Percentiles rank a stretch among this genome's conserved stretches.
Evolutionary conservation across 371 early-diverging fungal species (phyloP).

Genomic region (Zychaea mexicana): DNA sequence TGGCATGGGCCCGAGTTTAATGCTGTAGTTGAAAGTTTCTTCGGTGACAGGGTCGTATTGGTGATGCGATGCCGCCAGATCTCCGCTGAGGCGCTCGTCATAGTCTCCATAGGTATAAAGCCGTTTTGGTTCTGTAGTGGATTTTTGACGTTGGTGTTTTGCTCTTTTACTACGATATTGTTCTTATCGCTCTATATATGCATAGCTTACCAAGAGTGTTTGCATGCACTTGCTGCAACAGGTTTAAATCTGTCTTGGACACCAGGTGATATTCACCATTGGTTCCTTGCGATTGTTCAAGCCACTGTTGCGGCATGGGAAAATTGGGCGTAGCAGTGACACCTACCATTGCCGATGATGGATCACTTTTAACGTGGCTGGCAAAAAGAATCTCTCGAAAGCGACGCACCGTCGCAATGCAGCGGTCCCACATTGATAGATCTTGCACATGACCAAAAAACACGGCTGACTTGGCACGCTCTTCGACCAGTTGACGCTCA

Average conservation of each 20-base stretch:
- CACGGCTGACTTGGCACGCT: background rate
- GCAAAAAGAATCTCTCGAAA: background rate
- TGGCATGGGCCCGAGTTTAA: conserved; percentile 4
- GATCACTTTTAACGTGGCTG: background rate
- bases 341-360: conserved; percentile 27
- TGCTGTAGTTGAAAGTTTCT: conserved; percentile 52
- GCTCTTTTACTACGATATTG: too few relatives aligned
- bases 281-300: background rate
- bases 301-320: conserved; percentile 21
- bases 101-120: conserved; percentile 50
- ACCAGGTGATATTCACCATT: conserved; percentile 33
- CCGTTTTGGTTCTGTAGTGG: conserved; percentile 47
- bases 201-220: conserved; percentile 58
- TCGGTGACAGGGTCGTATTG: conserved; percentile 54
- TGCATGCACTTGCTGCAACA: conserved; percentile 61
- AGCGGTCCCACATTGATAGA: conserved; percentile 7
- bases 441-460: conserved; percentile 32
- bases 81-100: conserved; percentile 44
- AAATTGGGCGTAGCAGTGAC: conserved; percentile 65
- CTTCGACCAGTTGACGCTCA: conserved; percentile 15
- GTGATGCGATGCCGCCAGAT: conserved; percentile 63
- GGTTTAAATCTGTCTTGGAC: conserved; percentile 60
- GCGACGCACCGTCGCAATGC: background rate
- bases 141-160: too few relatives aligned
- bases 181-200: too few relatives aligned